These are phyloP conservation scores for sorghum (Sorghum bicolor) DNA, from an alignment of 176 grass and related monocot species.

Conservation along the genomic window DNA sequence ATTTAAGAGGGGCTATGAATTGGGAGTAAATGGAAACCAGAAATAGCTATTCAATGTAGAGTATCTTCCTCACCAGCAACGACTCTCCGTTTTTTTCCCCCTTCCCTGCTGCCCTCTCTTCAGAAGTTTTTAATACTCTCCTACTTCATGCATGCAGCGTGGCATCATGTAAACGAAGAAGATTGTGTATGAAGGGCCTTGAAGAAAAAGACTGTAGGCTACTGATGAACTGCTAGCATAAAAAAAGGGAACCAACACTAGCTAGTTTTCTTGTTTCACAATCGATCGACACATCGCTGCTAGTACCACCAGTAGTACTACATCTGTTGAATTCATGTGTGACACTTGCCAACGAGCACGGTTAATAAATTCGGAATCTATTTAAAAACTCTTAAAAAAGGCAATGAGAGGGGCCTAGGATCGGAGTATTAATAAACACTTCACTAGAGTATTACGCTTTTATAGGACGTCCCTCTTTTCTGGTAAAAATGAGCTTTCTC, in stretches of 20 bases:
- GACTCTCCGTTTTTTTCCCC: background rate
- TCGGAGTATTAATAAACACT: background rate
- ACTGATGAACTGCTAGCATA: background rate
- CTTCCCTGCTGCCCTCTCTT: background rate
- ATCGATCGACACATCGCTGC: background rate
- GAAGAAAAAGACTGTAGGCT: background rate
- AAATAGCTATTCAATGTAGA: slow-evolving; percentile 35
- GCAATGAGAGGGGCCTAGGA: background rate
- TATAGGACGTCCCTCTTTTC: background rate
- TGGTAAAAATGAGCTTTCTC: slow-evolving; percentile 7
- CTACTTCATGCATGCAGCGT: background rate
- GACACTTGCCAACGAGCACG: background rate
- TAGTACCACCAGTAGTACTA: background rate
- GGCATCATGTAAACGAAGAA: background rate
- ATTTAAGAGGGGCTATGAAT: slow-evolving; percentile 51
- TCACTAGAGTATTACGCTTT: background rate
- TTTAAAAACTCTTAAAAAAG: background rate
- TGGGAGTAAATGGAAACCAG: slow-evolving; percentile 49
- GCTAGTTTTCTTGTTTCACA: background rate
- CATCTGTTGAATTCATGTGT: background rate
- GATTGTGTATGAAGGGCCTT: background rate
- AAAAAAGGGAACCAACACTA: background rate
- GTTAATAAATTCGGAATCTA: background rate
- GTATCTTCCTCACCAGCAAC: slow-evolving; percentile 27
- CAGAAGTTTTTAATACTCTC: background rate